Percentiles rank a stretch among this genome's conserved stretches.
Conservation (phyloP, 176 grass and related monocot genomes). For the Zea luxurians region DNA sequence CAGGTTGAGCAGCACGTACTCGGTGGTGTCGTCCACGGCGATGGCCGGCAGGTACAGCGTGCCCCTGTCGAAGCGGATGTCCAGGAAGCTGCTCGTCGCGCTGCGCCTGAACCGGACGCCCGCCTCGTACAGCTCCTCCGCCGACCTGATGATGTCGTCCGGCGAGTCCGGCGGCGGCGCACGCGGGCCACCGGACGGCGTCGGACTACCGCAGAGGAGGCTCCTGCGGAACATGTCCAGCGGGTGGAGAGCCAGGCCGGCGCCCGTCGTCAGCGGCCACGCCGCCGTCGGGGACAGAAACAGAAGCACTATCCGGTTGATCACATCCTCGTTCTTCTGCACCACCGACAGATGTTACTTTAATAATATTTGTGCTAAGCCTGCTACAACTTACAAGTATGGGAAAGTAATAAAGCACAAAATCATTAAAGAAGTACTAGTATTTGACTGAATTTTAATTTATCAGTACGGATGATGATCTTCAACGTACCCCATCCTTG, state of each 20-base stretch:
- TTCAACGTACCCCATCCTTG: conserved; percentile 26
- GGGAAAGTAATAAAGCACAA: conserved; percentile 20
- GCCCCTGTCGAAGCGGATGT: conserved; percentile 60
- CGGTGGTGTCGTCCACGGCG: conserved; percentile 70
- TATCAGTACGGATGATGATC: too few species aligned
- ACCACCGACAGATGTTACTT: too few species aligned
- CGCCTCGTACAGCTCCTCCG: conserved; percentile 73
- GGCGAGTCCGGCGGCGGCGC: not conserved
- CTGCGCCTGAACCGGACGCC: conserved; percentile 65
- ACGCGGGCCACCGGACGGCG: not conserved
- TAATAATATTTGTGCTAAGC: too few species aligned
- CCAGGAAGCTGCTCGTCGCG: conserved; percentile 49
- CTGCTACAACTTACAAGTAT: not conserved
- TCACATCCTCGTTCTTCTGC: conserved; percentile 58
- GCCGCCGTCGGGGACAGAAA: conserved; percentile 38
- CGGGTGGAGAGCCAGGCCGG: conserved; percentile 56
- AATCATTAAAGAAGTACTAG: conserved; percentile 36
- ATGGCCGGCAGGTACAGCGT: conserved; percentile 54
- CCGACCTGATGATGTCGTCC: conserved; percentile 63
- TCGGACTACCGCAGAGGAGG: conserved; percentile 31
- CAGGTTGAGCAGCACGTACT: conserved; percentile 78
- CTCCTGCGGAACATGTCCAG: conserved; percentile 69
- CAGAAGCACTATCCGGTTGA: conserved; percentile 63
- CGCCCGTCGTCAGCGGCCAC: not conserved
- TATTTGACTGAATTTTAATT: conserved; percentile 26